A percentile compares a stretch with the other conserved stretches of the same genome.
Conservation (phyloP, 2,329 filamentous ascomycete genomes). For the Sporothrix luriei region DNA sequence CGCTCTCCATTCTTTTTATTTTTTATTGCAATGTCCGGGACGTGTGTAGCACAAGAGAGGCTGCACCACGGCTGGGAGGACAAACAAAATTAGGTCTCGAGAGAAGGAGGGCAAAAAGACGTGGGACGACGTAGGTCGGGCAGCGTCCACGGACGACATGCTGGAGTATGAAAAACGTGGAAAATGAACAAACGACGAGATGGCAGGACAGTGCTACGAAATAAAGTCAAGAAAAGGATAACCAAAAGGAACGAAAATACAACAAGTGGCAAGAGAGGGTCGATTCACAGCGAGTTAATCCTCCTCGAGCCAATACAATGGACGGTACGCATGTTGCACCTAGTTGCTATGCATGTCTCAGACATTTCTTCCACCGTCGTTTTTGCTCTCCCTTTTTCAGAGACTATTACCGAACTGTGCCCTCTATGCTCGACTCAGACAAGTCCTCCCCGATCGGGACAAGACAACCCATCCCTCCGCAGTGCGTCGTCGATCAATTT, state of each 20-base stretch:
- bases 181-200: neutral
- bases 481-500: slow-evolving; percentile 12
- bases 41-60: slow-evolving; percentile 17
- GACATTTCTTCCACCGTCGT: slow-evolving; percentile 2
- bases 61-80: slow-evolving; percentile 7
- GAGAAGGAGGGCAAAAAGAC: neutral
- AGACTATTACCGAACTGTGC: too few species aligned
- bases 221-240: too few species aligned
- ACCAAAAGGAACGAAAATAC: neutral
- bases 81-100: slow-evolving; percentile 12
- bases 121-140: neutral
- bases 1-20: neutral
- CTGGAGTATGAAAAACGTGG: neutral
- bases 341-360: slow-evolving; percentile 20
- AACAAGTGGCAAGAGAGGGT: neutral
- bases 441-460: neutral
- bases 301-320: too few species aligned
- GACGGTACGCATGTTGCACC: neutral
- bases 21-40: slow-evolving; percentile 24
- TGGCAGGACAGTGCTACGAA: neutral
- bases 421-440: neutral
- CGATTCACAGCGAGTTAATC: neutral
- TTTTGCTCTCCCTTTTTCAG: neutral
- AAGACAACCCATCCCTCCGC: slow-evolving; percentile 19
- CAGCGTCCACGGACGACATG: slow-evolving; percentile 6